phyloP scores from a whole-genome alignment of 2,329 filamentous ascomycete species.

The Coniochaeta hoffmannii region DNA sequence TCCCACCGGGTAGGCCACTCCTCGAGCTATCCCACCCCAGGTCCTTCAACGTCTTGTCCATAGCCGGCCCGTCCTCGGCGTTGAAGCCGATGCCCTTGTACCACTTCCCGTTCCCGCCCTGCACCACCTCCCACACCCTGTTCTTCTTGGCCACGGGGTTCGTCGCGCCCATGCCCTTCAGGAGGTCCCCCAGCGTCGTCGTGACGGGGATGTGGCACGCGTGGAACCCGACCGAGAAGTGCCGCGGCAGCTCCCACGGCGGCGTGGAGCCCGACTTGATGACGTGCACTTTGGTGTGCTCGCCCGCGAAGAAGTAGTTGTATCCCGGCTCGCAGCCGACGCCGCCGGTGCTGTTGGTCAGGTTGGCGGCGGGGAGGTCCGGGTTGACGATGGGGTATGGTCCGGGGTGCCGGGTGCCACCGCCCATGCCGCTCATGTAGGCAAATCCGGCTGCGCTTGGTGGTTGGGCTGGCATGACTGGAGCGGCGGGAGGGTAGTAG shows the following conservation, averaged over 20 bases:
- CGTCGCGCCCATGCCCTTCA: constrained; percentile 50
- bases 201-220: constrained; percentile 44
- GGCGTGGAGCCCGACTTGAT: constrained; percentile 37
- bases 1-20: constrained; percentile 37
- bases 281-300: constrained; percentile 54
- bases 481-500: neutral
- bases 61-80: constrained; percentile 39
- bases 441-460: neutral
- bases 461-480: constrained; percentile 5
- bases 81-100: constrained; percentile 44
- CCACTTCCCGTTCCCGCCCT: constrained; percentile 51
- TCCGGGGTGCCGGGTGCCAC: constrained; percentile 30
- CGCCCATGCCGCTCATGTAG: constrained; percentile 16
- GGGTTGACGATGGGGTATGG: constrained; percentile 33
- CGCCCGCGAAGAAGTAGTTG: constrained; percentile 52
- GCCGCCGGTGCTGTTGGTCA: constrained; percentile 51
- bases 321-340: constrained; percentile 54
- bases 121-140: constrained; percentile 46
- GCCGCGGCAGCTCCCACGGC: constrained; percentile 44
- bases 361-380: constrained; percentile 41
- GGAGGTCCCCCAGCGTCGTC: constrained; percentile 46
- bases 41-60: constrained; percentile 43
- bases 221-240: constrained; percentile 35
- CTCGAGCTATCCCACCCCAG: constrained; percentile 51
- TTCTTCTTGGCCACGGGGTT: constrained; percentile 47